A percentile compares a stretch with the other conserved stretches of the same genome.
Evolutionary conservation across 2,329 filamentous ascomycete genomes (phyloP).

Genomic region (Phaeoacremonium minimum): DNA sequence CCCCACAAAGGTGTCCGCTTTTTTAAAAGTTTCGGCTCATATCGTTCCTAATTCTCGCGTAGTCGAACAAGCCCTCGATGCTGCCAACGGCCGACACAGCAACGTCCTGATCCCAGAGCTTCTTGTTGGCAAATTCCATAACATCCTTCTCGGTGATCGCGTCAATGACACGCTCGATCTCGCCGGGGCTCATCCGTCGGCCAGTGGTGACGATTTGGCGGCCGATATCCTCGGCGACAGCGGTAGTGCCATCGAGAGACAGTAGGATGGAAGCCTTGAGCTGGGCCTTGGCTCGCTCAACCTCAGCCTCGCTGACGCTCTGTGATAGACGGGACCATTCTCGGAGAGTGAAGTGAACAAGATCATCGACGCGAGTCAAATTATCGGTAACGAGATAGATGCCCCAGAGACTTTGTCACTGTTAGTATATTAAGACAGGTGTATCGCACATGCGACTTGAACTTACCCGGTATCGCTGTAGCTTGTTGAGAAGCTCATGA

Average conservation of each 20-base stretch:
- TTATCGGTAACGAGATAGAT: constrained; percentile 97
- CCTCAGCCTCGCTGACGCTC: constrained; percentile 84
- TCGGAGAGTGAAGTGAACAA: constrained; percentile 95
- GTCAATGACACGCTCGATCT: constrained; percentile 91
- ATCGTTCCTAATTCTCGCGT: constrained; percentile 37
- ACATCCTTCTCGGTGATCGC: constrained; percentile 92
- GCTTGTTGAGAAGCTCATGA: constrained; percentile 99
- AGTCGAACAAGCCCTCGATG: constrained; percentile 83
- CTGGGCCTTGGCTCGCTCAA: constrained; percentile 98
- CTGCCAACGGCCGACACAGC: constrained; percentile 89
- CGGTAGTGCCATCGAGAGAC: constrained; percentile 94
- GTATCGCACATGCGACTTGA: background rate
- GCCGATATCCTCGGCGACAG: constrained; percentile 96
- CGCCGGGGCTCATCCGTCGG: constrained; percentile 81
- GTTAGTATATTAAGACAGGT: constrained; percentile 4
- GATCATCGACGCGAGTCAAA: constrained; percentile 81
- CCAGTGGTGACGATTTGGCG: constrained; percentile 97
- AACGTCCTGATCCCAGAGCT: constrained; percentile 96
- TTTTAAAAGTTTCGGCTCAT: constrained; percentile 30
- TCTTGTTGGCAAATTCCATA: constrained; percentile 91
- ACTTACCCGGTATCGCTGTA: constrained; percentile 98
- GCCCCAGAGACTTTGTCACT: constrained; percentile 80
- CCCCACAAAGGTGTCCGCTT: constrained; percentile 5
- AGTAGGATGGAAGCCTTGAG: constrained; percentile 97
- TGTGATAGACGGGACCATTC: constrained; percentile 95